Evolutionary conservation across 352 stramenopile species (phyloP).

Genomic region (Pythium angustatum): DNA sequence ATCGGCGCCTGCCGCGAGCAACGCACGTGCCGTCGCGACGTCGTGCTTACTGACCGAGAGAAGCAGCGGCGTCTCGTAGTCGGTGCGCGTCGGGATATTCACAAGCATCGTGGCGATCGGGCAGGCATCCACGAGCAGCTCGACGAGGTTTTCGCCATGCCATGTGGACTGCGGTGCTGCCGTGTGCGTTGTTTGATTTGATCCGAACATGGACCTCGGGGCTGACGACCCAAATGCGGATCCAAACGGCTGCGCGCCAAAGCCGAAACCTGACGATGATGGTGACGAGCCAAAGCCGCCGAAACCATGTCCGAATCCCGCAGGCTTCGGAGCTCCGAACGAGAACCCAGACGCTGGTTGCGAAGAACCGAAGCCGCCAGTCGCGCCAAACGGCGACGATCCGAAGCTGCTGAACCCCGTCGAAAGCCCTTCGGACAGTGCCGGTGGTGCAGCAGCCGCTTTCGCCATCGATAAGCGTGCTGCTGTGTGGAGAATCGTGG

Average conservation of each 20-base stretch:
- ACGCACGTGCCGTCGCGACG: slow-evolving; percentile 29
- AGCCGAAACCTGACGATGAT: not conserved
- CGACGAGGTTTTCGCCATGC: slow-evolving; percentile 49
- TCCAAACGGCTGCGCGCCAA: not conserved
- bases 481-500: slow-evolving; percentile 17
- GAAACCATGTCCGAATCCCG: not conserved
- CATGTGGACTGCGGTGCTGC: slow-evolving; percentile 25
- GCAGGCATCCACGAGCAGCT: slow-evolving; percentile 39
- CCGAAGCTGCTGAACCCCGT: too few relatives aligned
- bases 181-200: slow-evolving; percentile 34
- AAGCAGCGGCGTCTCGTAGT: slow-evolving; percentile 54
- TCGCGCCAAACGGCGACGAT: not conserved
- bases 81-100: slow-evolving; percentile 40
- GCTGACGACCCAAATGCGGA: too few relatives aligned
- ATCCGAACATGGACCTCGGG: not conserved
- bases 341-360: not conserved
- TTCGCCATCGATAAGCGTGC: not conserved
- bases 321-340: not conserved
- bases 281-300: not conserved
- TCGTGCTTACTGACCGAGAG: slow-evolving; percentile 47
- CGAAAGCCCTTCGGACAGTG: too few relatives aligned
- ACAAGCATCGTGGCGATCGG: slow-evolving; percentile 38
- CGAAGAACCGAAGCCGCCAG: too few relatives aligned
- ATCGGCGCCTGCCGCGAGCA: slow-evolving; percentile 41
- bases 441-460: not conserved